Conservation (phyloP, 2,329 filamentous ascomycete genomes). For the Sordariomycetes sp. region DNA sequence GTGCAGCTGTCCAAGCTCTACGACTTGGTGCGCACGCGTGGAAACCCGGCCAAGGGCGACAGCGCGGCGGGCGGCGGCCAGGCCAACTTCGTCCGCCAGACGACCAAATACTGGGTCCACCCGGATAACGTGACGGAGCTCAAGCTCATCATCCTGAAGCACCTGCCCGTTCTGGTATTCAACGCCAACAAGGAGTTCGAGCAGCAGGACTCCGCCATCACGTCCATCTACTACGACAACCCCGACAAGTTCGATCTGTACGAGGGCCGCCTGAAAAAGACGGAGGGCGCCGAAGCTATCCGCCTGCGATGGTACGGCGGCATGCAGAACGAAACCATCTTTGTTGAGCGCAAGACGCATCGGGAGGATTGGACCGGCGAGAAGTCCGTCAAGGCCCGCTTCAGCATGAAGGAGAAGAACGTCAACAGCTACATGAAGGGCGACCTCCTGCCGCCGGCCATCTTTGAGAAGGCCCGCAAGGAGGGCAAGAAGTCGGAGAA, state of each 20-base stretch:
- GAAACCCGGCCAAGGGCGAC: constrained; percentile 87
- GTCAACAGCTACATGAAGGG: constrained; percentile 86
- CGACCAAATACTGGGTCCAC: constrained; percentile 99
- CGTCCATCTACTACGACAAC: constrained; percentile 98
- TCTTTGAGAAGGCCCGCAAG: constrained; percentile 95
- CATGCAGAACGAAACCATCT: constrained; percentile 92
- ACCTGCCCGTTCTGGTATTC: constrained; percentile 93
- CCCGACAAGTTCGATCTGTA: constrained; percentile 90
- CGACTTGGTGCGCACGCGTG: constrained; percentile 85
- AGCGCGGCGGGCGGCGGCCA: constrained; percentile 84
- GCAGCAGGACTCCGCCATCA: constrained; percentile 82
- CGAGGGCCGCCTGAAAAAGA: constrained; percentile 90
- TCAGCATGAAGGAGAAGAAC: constrained; percentile 93
- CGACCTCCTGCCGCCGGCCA: constrained; percentile 71
- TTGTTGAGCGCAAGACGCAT: constrained; percentile 96
- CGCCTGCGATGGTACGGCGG: constrained; percentile 95
- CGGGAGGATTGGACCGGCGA: constrained; percentile 98
- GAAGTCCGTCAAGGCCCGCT: constrained; percentile 96
- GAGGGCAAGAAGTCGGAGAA: constrained; percentile 91
- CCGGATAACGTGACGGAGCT: constrained; percentile 96
- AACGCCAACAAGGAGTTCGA: constrained; percentile 97
- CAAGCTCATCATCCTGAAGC: constrained; percentile 96
- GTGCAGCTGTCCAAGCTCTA: constrained; percentile 93
- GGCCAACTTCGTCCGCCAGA: constrained; percentile 93
- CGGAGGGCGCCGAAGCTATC: constrained; percentile 93